Evolutionary conservation across 257 asterid genomes (phyloP), one percentile per base, ranked within the genome.

Genomic region (Eustoma russellianum): DNA sequence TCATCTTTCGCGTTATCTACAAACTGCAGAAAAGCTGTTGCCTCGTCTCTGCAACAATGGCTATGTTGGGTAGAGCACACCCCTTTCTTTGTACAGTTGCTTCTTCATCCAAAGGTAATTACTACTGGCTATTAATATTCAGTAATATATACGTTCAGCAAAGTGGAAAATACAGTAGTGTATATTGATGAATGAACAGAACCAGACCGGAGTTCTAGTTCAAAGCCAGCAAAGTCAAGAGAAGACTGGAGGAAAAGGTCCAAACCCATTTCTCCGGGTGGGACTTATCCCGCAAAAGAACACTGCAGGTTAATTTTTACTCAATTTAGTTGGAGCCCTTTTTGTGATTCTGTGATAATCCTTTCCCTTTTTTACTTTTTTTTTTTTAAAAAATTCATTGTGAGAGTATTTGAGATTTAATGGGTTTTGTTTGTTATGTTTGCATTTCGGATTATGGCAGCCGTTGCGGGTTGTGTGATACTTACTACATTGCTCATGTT

Each of bases 211-310:
- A 79, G 70, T 48, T 46, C 83, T 40, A 70, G 35, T 13, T 14
- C 48, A 13, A 88, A 77, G 62, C 16, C 85, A 19, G 80, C 70
- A 76, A 87, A 92, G 59, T 59, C 79, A 53, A 81, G 97, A 74
- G 95, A 81, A 19, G 94, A 92, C 55, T 92, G 98, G 98, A 77
- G 97, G 83, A 76, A 79, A 59, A 81, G 74, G 69, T 88, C 97
- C 45, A 78, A 60, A 64, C 94, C 97, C 55, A 80, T 92, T 18
- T 91, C 95, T 59, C 88, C 97, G 33, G 98, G 97, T 62, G 98
- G 97, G 9, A 81, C 90, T 60, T 92, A 92, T 71, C 98, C 98
- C 5, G 98, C 97, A 28, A 88, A 85, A 79, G 97, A 92, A 38
- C 94, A 88, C 46, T 92, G 94, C 98, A 92, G 98, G 96, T 91